A percentile compares a stretch with the other conserved stretches of the same genome.
Evolutionary conservation across 192 early-diverging fungal species (phyloP).

Genomic region (Coemansia sp.): DNA sequence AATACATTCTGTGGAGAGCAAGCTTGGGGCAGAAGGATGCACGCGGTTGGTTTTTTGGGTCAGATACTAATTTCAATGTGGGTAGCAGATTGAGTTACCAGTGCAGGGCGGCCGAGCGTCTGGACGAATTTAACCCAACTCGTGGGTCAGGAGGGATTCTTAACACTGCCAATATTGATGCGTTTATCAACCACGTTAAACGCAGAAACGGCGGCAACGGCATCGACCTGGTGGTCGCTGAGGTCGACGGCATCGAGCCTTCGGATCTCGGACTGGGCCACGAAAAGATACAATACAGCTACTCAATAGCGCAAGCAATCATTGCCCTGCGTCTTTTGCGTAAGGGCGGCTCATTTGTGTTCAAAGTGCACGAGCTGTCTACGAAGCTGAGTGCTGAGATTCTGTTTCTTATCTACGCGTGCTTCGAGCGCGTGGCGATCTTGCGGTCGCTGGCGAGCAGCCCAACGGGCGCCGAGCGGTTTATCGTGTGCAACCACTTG

Average conservation of each 20-base stretch:
- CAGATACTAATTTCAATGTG: background rate
- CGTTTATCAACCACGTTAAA: constrained; percentile 26
- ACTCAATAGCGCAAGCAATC: constrained; percentile 26
- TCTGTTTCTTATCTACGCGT: constrained; percentile 26
- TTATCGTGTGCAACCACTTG: constrained; percentile 28
- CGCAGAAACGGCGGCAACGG: background rate
- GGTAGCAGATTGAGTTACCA: constrained; percentile 1
- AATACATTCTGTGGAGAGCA: constrained; percentile 34
- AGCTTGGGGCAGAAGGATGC: background rate
- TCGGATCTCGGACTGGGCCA: constrained; percentile 6
- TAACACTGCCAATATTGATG: constrained; percentile 15
- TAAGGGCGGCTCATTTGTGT: constrained; percentile 32
- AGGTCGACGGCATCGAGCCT: background rate
- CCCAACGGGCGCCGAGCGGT: constrained; percentile 27
- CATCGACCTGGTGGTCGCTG: constrained; percentile 41
- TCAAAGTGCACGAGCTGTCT: constrained; percentile 22
- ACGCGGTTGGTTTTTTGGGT: constrained; percentile 36
- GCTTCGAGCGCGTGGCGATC: constrained; percentile 37
- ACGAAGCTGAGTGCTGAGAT: constrained; percentile 41
- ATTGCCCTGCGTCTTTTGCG: constrained; percentile 26
- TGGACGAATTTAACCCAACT: background rate
- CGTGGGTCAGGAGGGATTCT: constrained; percentile 1
- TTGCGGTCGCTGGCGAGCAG: constrained; percentile 22
- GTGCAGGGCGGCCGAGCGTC: constrained; percentile 1
- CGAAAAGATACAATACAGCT: constrained; percentile 28